Evolutionary conservation across 768 basidiomycete genomes (phyloP).

Genomic region (Suillus americanus): DNA sequence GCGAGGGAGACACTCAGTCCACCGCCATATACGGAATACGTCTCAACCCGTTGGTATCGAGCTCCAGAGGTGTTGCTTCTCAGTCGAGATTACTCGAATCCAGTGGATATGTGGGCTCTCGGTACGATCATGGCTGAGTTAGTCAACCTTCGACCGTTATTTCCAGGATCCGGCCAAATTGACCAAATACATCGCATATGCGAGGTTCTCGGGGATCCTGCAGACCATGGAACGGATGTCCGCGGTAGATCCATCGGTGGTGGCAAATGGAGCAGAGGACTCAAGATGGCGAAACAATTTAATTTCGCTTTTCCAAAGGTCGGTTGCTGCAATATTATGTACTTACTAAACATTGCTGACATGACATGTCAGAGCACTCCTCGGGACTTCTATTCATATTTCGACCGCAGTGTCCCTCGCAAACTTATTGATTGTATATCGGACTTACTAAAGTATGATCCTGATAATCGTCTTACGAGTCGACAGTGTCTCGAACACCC

Average conservation of each 20-base stretch:
- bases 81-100: constrained; percentile 91
- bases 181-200: constrained; percentile 93
- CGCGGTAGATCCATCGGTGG: constrained; percentile 76
- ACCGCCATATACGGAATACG: constrained; percentile 98
- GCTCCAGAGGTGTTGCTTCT: constrained; percentile 95
- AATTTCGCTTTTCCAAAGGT: constrained; percentile 93
- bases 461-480: constrained; percentile 81
- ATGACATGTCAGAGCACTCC: constrained; percentile 52
- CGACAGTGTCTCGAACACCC: constrained; percentile 84
- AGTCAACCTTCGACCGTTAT: constrained; percentile 91
- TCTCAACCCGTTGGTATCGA: constrained; percentile 99
- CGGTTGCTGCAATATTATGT: constrained; percentile 23
- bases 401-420: constrained; percentile 74
- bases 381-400: constrained; percentile 67
- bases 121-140: constrained; percentile 98
- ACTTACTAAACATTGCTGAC: constrained; percentile 7
- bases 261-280: constrained; percentile 82
- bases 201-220: constrained; percentile 91
- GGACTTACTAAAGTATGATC: constrained; percentile 91
- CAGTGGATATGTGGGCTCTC: constrained; percentile 99
- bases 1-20: constrained; percentile 84
- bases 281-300: constrained; percentile 82
- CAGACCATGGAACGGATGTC: constrained; percentile 76
- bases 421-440: constrained; percentile 89
- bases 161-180: constrained; percentile 89